Evolutionary conservation across 2,329 filamentous ascomycete genomes (phyloP), one percentile per base, ranked within the genome.

Genomic region (Trichoderma sp.): DNA sequence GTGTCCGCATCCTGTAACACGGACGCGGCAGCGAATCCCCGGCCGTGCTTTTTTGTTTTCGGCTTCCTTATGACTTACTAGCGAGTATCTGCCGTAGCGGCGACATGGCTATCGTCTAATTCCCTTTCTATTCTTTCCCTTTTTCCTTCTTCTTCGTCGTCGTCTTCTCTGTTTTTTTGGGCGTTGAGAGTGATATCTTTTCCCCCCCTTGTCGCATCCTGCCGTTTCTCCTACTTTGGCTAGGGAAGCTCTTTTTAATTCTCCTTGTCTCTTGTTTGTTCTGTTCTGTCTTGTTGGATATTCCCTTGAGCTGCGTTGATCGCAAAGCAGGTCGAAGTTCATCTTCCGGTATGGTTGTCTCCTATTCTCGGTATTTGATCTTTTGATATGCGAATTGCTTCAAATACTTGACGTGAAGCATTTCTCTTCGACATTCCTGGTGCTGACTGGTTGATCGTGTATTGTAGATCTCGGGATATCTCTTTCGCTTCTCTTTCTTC

Each of bases 211-310:
- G 30, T 56, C 39, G 24, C 41, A 21, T 19, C 43, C 19, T n/a
- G 21, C 34, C 28, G 1, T 28, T 51, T n/a, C 28, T 21, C 24
- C 47, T 59, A 54, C 51, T 60, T 66, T 12, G 21, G 26, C 28
- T 14, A 14, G 48, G 48, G 28, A 52, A 34, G 50, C 28, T 55
- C 54, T 45, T 65, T 65, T 66, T 54, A 58, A 50, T 54, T 68
- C 68, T 47, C 63, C 51, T 68, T 74, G 24, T 52, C 62, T 64
- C 48, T 57, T 28, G 39, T 64, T 57, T 34, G 41, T 41, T 19
- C 24, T 34, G 41, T 47, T 39, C 76, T 76, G 45, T 72, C 71
- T 69, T 72, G 72, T 74, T 72, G 71, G 63, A 69, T 19, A 30
- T 7, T 70, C 70, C 57, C 69, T 66, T 60, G 28, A 24, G 52